Base-by-base conservation (phyloP, 2,329 filamentous ascomycete species). In the Trichoderma polysporum region DNA sequence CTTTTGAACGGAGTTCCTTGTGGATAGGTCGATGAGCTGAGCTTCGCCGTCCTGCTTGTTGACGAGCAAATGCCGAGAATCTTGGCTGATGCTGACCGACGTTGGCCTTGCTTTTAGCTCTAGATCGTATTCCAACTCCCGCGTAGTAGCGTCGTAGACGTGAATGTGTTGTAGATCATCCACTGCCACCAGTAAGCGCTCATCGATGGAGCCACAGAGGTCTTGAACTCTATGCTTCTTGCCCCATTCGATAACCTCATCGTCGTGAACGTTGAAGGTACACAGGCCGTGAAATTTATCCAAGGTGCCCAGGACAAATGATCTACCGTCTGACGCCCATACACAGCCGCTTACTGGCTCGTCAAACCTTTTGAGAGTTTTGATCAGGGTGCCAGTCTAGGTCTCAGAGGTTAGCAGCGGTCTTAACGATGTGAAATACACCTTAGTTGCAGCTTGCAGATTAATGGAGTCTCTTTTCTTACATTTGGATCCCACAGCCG, bases 321-420 rank as follows among this genome's bases (percentile, higher is more conserved):
- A 88, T 69, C 88, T 81, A 49, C 90, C 90, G 74, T 97, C 91
- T 0, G 89, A 86, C 6, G 91, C 86, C 94, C 95, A 99, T n/a
- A 92, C 91, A 68, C 93, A 96, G 66, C 91, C 90, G 53, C 92
- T 97, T 41, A 97, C 92, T 0, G 93, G 91, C 73, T 97, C 90
- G n/a, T 86, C 85, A 73, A 95, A 94, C 56, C 88, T 85, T 60
- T 88, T 84, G 17, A 94, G 84, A 9, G 83, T 86, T 65, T 87
- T 84, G 47, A 92, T 81, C 52, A 88, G 81, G 45, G 81, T 79
- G 0, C 91, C 91, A 6, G 85, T 87, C 88, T 93, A 45, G 19
- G 13, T 12, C 10, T 50, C 27, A 15, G 8, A 25, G 25, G 22
- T 62, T 57, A 64, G 59, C 25, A 50, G n/a, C 15, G 1, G 8